Base-by-base conservation (phyloP, 1,284 basidiomycete species). In the Stygiomarasmius scandens region DNA sequence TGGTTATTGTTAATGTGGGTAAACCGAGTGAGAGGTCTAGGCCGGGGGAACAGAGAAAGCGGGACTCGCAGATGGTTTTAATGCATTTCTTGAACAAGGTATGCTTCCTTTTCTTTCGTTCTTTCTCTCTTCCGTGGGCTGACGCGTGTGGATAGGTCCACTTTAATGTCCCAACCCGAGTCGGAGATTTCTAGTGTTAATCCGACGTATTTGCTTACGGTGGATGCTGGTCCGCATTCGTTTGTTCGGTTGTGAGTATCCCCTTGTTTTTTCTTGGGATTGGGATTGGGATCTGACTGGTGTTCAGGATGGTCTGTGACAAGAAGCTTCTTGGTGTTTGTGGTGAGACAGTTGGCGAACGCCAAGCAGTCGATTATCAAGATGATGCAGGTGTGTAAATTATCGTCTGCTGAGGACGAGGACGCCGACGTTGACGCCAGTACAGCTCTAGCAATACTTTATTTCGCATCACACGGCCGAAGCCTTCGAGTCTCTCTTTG, bases 241-340 rank as follows among this genome's bases (percentile, higher is more conserved):
- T n/a, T n/a, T 66, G 93, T 96, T 47, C 90, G 95, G 63, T 88
- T 98, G 60, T 98, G 95, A 67, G 95, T 95, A 60, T 96, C 97
- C 85, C 98, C 95, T 68, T 92, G 93, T 78, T 97, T 99, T 83
- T 98, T 95, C 3, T 98, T 99, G 96, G 87, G 96, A 23, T 99
- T 98, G 73, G 82, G 99, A 45, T 96, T 98, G 66, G 94, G 98
- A 82, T 89, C 99, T 65, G 96, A 98, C 78, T 77, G 98, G n/a
- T n/a, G n/a, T n/a, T n/a, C n/a, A n/a, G n/a, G n/a, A n/a, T n/a
- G n/a, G n/a, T n/a, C n/a, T n/a, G n/a, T n/a, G n/a, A n/a, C n/a
- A n/a, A n/a, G n/a, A n/a, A n/a, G n/a, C n/a, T n/a, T n/a, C n/a
- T n/a, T n/a, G n/a, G n/a, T n/a, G n/a, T n/a, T n/a, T n/a, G n/a